Evolutionary conservation across 345 rosid species (phyloP).

Genomic region (Citrus cavaleriei): DNA sequence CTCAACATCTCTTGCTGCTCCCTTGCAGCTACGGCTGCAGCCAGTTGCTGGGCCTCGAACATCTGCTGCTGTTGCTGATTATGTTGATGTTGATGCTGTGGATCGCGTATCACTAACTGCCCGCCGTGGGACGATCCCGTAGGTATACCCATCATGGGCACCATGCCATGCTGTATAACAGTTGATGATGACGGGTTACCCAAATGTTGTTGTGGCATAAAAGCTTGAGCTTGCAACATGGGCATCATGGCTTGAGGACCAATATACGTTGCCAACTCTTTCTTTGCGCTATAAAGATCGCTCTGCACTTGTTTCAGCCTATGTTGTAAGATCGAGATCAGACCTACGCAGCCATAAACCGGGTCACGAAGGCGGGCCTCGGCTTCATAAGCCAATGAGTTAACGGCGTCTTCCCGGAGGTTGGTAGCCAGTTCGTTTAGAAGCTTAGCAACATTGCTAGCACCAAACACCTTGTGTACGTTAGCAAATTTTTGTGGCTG

Average conservation of each 20-base stretch:
- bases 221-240: conserved; percentile 26
- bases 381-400: conserved; percentile 73
- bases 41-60: conserved; percentile 58
- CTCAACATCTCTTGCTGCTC: conserved; percentile 66
- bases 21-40: conserved; percentile 52
- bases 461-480: conserved; percentile 66
- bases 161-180: conserved; percentile 23
- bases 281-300: conserved; percentile 48
- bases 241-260: conserved; percentile 56
- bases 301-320: conserved; percentile 45
- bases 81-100: conserved; percentile 30
- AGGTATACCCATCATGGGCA: conserved; percentile 55
- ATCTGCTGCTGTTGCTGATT: conserved; percentile 47
- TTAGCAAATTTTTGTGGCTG: conserved; percentile 59
- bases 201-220: conserved; percentile 28
- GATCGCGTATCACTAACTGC: conserved; percentile 35
- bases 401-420: conserved; percentile 71
- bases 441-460: conserved; percentile 74
- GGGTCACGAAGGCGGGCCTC: conserved; percentile 80
- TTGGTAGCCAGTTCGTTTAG: conserved; percentile 50
- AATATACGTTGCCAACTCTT: conserved; percentile 50
- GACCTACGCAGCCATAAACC: conserved; percentile 82
- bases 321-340: conserved; percentile 69
- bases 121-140: conserved; percentile 23
- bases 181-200: conserved; percentile 37